Evolutionary conservation across 192 early-diverging fungal genomes (phyloP), one percentile per base, ranked within the genome.

Genomic region (Martensiomyces pterosporus): DNA sequence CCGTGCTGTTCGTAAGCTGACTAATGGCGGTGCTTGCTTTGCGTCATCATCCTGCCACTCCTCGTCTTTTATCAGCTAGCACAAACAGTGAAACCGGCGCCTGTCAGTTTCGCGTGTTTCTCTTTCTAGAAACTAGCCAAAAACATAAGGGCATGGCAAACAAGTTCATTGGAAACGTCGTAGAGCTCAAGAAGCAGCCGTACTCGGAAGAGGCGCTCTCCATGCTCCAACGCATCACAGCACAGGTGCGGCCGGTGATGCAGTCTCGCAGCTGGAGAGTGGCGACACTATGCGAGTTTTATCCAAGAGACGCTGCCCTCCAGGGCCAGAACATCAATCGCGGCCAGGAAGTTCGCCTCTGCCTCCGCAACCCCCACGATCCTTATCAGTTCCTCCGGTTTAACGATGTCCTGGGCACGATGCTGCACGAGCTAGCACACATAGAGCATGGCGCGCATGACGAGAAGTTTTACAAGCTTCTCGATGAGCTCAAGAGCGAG

Each of bases 401-500:
- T 37, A 55, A 53, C 3, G 64, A 67, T 14, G 27, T 74, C 16
- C 9, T 74, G 10, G 70, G 70, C 9, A 74, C 70, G 2, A 58
- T 74, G 62, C 48, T 74, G n/a, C 70, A 74, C 35, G 70, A 74
- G 43, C 59, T 74, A 24, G 70, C 58, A 5, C 70, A 74, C 19
- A 74, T 58, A 10, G 70, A 47, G 41, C 57, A 49, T 2, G 51
- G 46, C 2, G 58, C 70, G 9, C 70, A 74, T 13, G 70, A 74
- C 23, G 37, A 34, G 2, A 39, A 39, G 26, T 74, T 74, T 25
- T 74, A 66, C 45, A 23, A 16, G 14, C 44, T 50, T 13, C 50
- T 74, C 42, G 70, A 66, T 32, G 50, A 25, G 47, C 47, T 74
- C 22, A 57, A 46, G 23, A 37, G 10, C 0, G 70, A 74, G 51